These are phyloP conservation scores for Verticillium dahliae DNA, from an alignment of 2,329 filamentous ascomycete species.

Conservation along the genomic window DNA sequence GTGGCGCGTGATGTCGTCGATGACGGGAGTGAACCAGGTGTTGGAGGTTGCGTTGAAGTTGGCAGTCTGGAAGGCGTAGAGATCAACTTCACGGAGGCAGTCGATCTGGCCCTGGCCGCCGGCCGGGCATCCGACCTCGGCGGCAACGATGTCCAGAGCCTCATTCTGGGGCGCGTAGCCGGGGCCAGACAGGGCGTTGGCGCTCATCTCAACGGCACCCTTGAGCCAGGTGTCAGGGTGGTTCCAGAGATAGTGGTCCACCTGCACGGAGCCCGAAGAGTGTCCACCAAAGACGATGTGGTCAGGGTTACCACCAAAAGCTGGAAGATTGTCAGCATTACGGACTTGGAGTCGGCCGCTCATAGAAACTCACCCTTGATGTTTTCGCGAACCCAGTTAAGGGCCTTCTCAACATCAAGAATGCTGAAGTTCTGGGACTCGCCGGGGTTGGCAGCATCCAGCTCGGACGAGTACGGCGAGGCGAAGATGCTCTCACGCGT, in stretches of 20 bases:
- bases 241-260: constrained; percentile 35
- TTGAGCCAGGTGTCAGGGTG: constrained; percentile 27
- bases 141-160: constrained; percentile 26
- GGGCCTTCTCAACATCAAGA: constrained; percentile 27
- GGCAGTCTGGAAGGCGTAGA: constrained; percentile 21
- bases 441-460: constrained; percentile 19
- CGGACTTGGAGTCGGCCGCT: background rate
- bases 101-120: constrained; percentile 23
- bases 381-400: constrained; percentile 33
- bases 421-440: constrained; percentile 21
- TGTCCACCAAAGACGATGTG: constrained; percentile 38
- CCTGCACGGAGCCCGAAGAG: constrained; percentile 27
- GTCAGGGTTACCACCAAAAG: constrained; percentile 36
- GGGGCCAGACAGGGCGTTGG: constrained; percentile 31
- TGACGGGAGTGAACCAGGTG: constrained; percentile 32
- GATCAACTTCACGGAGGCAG: constrained; percentile 26
- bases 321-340: constrained; percentile 11
- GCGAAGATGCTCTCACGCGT: constrained; percentile 35
- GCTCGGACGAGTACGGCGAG: constrained; percentile 32
- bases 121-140: constrained; percentile 26
- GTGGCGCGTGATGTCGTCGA: constrained; percentile 26
- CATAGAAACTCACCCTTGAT: constrained; percentile 15
- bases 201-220: constrained; percentile 32
- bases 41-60: constrained; percentile 28
- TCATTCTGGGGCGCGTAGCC: constrained; percentile 28